Evolutionary conservation across 176 grass and related monocot genomes (phyloP).

Genomic region (Aegilops tauschii): DNA sequence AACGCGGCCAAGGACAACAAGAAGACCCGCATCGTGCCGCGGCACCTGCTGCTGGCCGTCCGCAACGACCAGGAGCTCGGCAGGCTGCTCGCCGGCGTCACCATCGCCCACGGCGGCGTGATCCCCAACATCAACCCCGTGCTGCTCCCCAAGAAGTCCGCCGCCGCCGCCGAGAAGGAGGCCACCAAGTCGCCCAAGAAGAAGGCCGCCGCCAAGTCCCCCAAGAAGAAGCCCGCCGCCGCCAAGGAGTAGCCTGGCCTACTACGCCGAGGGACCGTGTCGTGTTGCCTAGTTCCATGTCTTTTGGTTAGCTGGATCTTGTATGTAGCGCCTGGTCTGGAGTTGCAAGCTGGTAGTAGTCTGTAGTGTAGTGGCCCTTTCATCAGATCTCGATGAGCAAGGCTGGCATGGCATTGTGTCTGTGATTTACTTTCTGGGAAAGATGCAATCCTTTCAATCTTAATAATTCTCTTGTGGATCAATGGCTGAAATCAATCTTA

Average conservation of each 20-base stretch:
- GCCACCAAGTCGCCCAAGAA: background rate
- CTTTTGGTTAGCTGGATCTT: too few species aligned
- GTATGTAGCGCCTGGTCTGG: too few species aligned
- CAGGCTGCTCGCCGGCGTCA: slow-evolving; percentile 24
- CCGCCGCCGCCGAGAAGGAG: background rate
- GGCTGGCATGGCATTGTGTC: background rate
- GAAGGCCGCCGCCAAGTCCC: background rate
- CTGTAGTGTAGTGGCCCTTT: background rate
- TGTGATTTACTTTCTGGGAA: background rate
- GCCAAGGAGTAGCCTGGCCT: too few species aligned
- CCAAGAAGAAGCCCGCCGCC: background rate
- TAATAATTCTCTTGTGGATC: background rate
- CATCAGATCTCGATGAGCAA: background rate
- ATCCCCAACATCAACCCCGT: slow-evolving; percentile 31
- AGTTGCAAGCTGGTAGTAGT: too few species aligned
- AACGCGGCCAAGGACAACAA: slow-evolving; percentile 96
- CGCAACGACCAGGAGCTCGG: slow-evolving; percentile 88
- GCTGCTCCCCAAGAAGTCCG: slow-evolving; percentile 18
- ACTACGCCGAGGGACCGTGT: too few species aligned
- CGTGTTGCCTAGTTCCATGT: background rate
- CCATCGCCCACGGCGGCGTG: slow-evolving; percentile 27
- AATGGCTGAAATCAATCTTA: background rate
- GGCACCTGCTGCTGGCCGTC: slow-evolving; percentile 91
- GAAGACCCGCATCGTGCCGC: slow-evolving; percentile 87
- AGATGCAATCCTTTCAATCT: background rate